Base-by-base conservation (phyloP, 139 green algal species). In the Chlamydomonas schloesseri region DNA sequence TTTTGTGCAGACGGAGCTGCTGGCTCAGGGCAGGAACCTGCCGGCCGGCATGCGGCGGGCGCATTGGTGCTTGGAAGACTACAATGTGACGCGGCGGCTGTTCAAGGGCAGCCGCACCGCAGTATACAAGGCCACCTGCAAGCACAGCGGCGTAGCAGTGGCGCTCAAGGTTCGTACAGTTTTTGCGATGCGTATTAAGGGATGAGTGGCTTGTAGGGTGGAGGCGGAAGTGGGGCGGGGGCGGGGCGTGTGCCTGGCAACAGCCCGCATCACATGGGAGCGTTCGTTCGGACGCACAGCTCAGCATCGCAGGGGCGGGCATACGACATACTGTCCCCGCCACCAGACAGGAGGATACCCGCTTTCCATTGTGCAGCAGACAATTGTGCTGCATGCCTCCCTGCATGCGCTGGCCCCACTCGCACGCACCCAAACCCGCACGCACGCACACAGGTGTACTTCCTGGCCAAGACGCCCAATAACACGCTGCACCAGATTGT, bases 41-140 rank as follows among this genome's bases (percentile, higher is more conserved):
- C 91, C 89, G 21, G 83, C 89, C 29, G 73, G 55, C 62, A 93
- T 93, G 91, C 60, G 74, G 31, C 84, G 91, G 9, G 21, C 42
- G 21, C 57, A 73, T 17, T 94, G 91, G 91, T 90, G 81, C 42
- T 34, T 94, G 26, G 83, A 88, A 8, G 91, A 94, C 76, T 94
- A 91, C 71, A 34, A 37, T 21, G 82, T 94, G 23, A 84, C 33
- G 2, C 84, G 92, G n/a, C 89, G 91, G 72, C 74, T 94, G 50
- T 94, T 93, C 85, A 94, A 83, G 62, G 91, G 89, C 5, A 29
- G 23, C 29, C 18, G 42, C 15, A 74, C 77, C 6, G 62, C 77
- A 1, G 62, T 84, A 1, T 84, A 84, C 77, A 84, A 73, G 77
- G 72, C 72, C 47, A 65, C 50, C 4, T 79, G 72, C 72, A 46